A percentile compares a stretch with the other conserved stretches of the same genome.
Conservation (phyloP, 768 basidiomycete genomes). For the Mycena pura region DNA sequence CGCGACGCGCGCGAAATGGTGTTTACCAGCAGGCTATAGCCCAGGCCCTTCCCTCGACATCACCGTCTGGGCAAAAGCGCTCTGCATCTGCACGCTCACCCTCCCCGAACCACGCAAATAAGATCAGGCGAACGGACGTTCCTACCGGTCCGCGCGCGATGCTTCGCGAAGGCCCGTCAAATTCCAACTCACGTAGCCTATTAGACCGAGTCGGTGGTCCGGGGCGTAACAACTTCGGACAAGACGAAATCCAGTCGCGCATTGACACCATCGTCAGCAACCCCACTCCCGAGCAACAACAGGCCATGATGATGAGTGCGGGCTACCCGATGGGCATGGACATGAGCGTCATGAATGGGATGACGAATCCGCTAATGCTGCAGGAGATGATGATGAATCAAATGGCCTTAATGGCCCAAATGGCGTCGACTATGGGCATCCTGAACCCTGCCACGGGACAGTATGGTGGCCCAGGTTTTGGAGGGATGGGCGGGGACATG, state of each 20-base stretch:
- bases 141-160: constrained; percentile 90
- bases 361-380: constrained; percentile 72
- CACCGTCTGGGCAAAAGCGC: constrained; percentile 65
- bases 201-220: constrained; percentile 82
- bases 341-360: constrained; percentile 64
- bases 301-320: constrained; percentile 62
- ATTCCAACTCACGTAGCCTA: constrained; percentile 60
- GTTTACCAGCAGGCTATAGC: constrained; percentile 80
- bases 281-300: constrained; percentile 50
- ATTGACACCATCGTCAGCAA: constrained; percentile 78
- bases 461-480: constrained; percentile 61
- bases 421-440: constrained; percentile 85
- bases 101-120: constrained; percentile 68
- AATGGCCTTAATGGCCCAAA: constrained; percentile 93
- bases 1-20: constrained; percentile 55
- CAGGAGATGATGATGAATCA: constrained; percentile 94
- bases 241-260: constrained; percentile 79
- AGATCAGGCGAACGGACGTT: constrained; percentile 74
- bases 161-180: constrained; percentile 51
- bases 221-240: constrained; percentile 45
- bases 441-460: constrained; percentile 65
- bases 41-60: constrained; percentile 61
- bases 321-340: constrained; percentile 63
- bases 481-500: constrained; percentile 59
- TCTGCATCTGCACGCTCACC: constrained; percentile 72